These are phyloP conservation scores for Obba rivulosa DNA, from an alignment of 768 basidiomycete genomes.

Conservation along the genomic window DNA sequence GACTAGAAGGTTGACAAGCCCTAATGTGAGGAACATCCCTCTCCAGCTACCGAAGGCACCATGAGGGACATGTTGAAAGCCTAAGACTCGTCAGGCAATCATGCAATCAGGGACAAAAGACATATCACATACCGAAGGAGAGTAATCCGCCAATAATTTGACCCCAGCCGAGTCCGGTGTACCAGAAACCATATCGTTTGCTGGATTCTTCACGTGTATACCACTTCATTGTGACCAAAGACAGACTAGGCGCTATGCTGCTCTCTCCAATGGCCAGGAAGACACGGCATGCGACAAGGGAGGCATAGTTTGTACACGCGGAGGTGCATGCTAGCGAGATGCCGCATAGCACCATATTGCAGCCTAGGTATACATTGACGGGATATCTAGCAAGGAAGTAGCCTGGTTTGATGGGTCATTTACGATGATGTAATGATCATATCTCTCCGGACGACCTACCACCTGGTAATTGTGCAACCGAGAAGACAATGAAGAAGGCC, in stretches of 20 bases:
- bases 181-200: background rate
- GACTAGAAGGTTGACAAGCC: background rate
- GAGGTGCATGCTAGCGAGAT: background rate
- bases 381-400: background rate
- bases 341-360: background rate
- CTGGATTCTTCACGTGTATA: background rate
- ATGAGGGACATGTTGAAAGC: slow-evolving; percentile 1
- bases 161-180: background rate
- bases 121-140: background rate
- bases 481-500: slow-evolving; percentile 3
- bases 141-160: slow-evolving; percentile 1
- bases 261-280: slow-evolving; percentile 2
- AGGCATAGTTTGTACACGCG: background rate
- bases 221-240: slow-evolving; percentile 1
- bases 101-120: background rate
- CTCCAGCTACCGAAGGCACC: slow-evolving; percentile 1
- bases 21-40: background rate
- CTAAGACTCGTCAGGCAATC: background rate
- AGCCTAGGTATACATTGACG: slow-evolving; percentile 1
- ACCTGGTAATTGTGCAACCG: background rate
- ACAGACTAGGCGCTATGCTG: background rate
- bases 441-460: background rate
- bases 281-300: slow-evolving; percentile 1
- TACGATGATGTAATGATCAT: too few species aligned
- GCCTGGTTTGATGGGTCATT: background rate